Conservation (phyloP, 768 basidiomycete species). For the Boletales sp. region DNA sequence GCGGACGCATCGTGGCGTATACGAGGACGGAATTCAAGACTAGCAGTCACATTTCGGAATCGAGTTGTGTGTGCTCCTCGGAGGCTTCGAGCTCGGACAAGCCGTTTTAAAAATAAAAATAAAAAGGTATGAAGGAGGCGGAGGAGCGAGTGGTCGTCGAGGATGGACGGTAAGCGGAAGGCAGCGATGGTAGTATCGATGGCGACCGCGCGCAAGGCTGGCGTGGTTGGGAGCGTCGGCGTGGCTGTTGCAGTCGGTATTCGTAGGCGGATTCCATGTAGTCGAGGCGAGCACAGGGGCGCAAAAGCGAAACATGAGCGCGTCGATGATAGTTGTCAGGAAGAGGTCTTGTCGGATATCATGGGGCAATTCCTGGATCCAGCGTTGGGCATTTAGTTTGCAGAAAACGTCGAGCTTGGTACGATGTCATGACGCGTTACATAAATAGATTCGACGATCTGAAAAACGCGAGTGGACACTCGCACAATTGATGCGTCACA, state of each 20-base stretch:
- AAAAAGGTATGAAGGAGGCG: constrained; percentile 74
- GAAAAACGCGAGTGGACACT: constrained; percentile 2
- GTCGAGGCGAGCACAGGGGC: not conserved
- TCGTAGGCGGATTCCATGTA: constrained; percentile 59
- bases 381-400: constrained; percentile 62
- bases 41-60: constrained; percentile 79
- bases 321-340: constrained; percentile 59
- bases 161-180: constrained; percentile 60
- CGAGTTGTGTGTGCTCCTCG: constrained; percentile 55
- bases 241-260: constrained; percentile 59
- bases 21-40: constrained; percentile 71
- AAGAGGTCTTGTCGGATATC: constrained; percentile 56
- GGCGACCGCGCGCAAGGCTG: constrained; percentile 50
- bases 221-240: constrained; percentile 53
- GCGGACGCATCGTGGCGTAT: constrained; percentile 67
- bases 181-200: constrained; percentile 60
- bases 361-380: constrained; percentile 77
- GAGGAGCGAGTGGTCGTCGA: constrained; percentile 75
- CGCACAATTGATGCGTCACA: constrained; percentile 45
- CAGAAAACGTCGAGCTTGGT: constrained; percentile 61
- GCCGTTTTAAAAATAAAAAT: constrained; percentile 54
- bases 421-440: too few species aligned
- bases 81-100: constrained; percentile 58
- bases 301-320: constrained; percentile 33
- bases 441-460: constrained; percentile 84